These are phyloP conservation scores for Mollisia scopiformis DNA, from an alignment of 2,329 filamentous ascomycete species.

Conservation along the genomic window DNA sequence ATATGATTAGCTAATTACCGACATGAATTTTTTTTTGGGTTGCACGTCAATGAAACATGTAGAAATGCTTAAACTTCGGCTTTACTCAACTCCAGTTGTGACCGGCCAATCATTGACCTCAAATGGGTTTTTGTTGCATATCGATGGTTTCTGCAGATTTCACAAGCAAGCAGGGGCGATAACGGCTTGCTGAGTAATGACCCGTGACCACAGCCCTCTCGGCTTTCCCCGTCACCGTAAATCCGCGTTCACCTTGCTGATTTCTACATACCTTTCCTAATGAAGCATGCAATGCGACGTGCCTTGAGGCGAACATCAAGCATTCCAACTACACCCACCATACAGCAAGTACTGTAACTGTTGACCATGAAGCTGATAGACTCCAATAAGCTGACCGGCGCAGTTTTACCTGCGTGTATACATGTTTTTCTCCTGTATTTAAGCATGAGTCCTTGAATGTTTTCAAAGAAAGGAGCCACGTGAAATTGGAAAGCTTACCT, in stretches of 20 bases:
- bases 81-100: too few species aligned
- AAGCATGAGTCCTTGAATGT: not conserved
- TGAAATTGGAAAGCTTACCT: not conserved
- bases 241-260: not conserved
- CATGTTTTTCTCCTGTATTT: not conserved
- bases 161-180: too few species aligned
- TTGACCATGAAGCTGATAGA: not conserved
- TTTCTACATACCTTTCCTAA: not conserved
- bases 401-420: not conserved
- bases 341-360: not conserved
- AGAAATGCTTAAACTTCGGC: too few species aligned
- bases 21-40: too few species aligned
- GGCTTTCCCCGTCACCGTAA: too few species aligned
- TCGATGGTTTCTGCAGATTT: too few species aligned
- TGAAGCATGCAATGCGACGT: constrained; percentile 6
- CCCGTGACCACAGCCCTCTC: too few species aligned
- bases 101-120: too few species aligned
- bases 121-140: too few species aligned
- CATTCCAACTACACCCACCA: not conserved
- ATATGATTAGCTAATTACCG: too few species aligned
- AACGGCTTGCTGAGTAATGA: too few species aligned
- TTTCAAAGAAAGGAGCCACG: not conserved
- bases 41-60: too few species aligned
- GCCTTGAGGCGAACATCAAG: not conserved
- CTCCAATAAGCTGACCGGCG: not conserved